Conservation (phyloP, 805 yeast genomes). For the Lachancea meyersii region DNA sequence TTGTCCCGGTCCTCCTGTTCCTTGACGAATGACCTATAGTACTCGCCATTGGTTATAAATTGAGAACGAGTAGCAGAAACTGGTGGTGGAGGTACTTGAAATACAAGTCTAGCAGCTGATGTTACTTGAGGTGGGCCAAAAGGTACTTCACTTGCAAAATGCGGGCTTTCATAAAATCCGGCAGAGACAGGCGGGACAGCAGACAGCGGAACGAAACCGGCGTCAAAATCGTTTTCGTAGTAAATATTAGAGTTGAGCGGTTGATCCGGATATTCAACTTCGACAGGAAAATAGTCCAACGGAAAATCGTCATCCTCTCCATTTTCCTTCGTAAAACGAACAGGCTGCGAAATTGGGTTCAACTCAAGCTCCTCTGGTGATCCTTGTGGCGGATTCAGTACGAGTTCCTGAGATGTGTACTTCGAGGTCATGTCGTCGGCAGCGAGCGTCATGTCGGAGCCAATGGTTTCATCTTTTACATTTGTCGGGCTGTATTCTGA, state of each 20-base stretch:
- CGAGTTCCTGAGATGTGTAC: conserved; percentile 18
- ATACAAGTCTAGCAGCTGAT: conserved; percentile 8
- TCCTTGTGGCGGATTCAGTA: conserved; percentile 8
- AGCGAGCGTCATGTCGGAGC: neutral
- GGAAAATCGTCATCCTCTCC: conserved; percentile 62
- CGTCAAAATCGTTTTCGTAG: conserved; percentile 10
- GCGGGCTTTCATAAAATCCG: conserved; percentile 11
- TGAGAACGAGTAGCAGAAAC: conserved; percentile 19
- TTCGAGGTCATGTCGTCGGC: conserved; percentile 1
- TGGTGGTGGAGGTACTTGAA: conserved; percentile 16
- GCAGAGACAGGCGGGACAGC: conserved; percentile 12
- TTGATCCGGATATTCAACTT: conserved; percentile 32
- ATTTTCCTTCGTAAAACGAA: conserved; percentile 4
- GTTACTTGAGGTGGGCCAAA: conserved; percentile 5
- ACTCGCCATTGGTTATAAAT: conserved; percentile 23
- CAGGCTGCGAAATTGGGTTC: conserved; percentile 5
- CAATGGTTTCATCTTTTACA: conserved; percentile 2
- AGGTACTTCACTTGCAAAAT: conserved; percentile 9
- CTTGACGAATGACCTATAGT: conserved; percentile 15
- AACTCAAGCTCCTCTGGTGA: conserved; percentile 4
- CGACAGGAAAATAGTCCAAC: conserved; percentile 54
- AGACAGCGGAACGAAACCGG: conserved; percentile 6
- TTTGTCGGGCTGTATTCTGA: neutral
- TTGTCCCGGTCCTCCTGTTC: conserved; percentile 10
- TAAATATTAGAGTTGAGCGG: conserved; percentile 2